phyloP scores from a whole-genome alignment of 768 basidiomycete genomes.

The Stropharia rugosoannulata region DNA sequence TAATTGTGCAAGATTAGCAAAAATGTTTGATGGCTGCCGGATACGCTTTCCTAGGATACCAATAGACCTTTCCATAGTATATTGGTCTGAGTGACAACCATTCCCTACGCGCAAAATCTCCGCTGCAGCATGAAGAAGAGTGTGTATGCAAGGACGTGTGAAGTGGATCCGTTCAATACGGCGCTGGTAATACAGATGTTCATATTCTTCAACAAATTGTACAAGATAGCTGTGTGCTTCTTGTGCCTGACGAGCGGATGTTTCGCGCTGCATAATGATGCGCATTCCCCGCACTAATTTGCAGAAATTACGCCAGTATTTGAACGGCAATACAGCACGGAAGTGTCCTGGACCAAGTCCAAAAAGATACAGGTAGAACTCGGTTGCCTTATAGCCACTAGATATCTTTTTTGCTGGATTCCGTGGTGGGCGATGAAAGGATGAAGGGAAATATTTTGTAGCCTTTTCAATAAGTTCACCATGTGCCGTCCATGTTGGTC shows the following conservation, averaged over 20 bases:
- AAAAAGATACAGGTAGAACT: conserved; percentile 32
- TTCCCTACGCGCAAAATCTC: conserved; percentile 27
- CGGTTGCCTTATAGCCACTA: conserved; percentile 38
- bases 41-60: not conserved
- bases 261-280: conserved; percentile 22
- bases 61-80: not conserved
- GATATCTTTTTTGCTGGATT: conserved; percentile 28
- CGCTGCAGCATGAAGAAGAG: conserved; percentile 25
- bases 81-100: not conserved
- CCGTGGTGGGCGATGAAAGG: conserved; percentile 25
- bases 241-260: conserved; percentile 16
- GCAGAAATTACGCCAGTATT: conserved; percentile 32
- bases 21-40: not conserved
- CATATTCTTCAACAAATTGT: conserved; percentile 31
- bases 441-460: conserved; percentile 21
- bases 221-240: conserved; percentile 22
- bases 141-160: conserved; percentile 25
- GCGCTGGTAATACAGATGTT: conserved; percentile 32
- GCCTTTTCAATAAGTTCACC: conserved; percentile 12
- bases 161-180: conserved; percentile 7
- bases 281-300: conserved; percentile 25
- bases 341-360: conserved; percentile 33
- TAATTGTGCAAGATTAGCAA: not conserved
- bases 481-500: conserved; percentile 28
- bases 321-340: conserved; percentile 19